A percentile compares a stretch with the other conserved stretches of the same genome.
phyloP scores from a whole-genome alignment of 2,329 filamentous ascomycete genomes.

The Fusarium beomiforme region DNA sequence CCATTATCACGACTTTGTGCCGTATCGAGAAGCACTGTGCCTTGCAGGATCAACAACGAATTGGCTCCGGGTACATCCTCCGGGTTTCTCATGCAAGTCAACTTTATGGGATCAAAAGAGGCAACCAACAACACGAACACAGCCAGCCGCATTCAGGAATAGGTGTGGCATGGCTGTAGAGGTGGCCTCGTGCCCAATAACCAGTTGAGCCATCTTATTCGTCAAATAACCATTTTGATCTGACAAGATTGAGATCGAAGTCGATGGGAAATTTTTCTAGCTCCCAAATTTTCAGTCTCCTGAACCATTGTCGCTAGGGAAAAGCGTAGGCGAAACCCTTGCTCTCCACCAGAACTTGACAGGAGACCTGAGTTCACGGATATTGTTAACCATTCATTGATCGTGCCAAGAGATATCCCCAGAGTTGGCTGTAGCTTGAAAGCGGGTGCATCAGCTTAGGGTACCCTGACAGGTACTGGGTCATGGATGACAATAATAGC shows the following conservation, averaged over 20 bases:
- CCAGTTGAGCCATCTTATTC: conserved; percentile 35
- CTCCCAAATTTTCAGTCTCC: conserved; percentile 10
- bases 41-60: conserved; percentile 28
- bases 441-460: conserved; percentile 24
- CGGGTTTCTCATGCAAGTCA: conserved; percentile 33
- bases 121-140: conserved; percentile 26
- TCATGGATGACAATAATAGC: conserved; percentile 32
- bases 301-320: conserved; percentile 1
- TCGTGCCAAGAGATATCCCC: conserved; percentile 45
- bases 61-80: conserved; percentile 10
- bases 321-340: conserved; percentile 26
- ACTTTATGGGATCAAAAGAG: conserved; percentile 23
- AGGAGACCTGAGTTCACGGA: conserved; percentile 20
- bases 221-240: conserved; percentile 33
- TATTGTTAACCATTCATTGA: conserved; percentile 25
- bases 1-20: neutral
- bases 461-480: conserved; percentile 14
- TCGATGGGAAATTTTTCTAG: conserved; percentile 20
- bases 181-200: conserved; percentile 26
- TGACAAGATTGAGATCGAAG: conserved; percentile 29
- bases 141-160: conserved; percentile 32
- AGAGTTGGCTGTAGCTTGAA: conserved; percentile 28
- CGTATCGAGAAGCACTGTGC: conserved; percentile 17
- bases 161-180: conserved; percentile 18
- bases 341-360: conserved; percentile 7